Percentiles rank a stretch among this genome's conserved stretches.
Evolutionary conservation across 2,329 filamentous ascomycete species (phyloP).

Genomic region (Arthroderma sp.): DNA sequence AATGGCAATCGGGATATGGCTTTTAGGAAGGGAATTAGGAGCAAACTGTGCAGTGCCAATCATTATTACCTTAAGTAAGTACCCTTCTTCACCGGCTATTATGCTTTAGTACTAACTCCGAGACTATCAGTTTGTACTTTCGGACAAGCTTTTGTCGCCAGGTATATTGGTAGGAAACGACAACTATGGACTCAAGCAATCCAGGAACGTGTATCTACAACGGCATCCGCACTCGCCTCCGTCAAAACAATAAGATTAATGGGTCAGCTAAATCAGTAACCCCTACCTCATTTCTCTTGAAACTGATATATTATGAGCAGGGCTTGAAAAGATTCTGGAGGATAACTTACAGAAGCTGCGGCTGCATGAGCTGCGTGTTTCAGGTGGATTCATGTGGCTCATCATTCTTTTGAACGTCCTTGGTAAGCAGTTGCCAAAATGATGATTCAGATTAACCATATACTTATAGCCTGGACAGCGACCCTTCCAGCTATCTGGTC

Average conservation of each 20-base stretch:
- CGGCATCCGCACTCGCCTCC: neutral
- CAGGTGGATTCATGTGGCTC: conserved; percentile 4
- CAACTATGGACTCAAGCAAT: conserved; percentile 4
- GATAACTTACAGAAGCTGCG: neutral
- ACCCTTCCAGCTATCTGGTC: neutral
- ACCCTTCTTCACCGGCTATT: neutral
- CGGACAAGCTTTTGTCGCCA: neutral
- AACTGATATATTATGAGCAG: neutral
- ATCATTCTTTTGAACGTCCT: neutral
- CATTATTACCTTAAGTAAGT: conserved; percentile 1
- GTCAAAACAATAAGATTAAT: conserved; percentile 4
- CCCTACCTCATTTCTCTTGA: neutral
- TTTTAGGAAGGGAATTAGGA: conserved; percentile 4
- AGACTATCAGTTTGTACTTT: neutral
- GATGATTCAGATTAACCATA: neutral
- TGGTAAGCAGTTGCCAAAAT: neutral
- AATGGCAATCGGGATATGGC: conserved; percentile 5
- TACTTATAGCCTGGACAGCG: neutral
- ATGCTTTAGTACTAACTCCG: neutral
- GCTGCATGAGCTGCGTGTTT: neutral
- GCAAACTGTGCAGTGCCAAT: conserved; percentile 1
- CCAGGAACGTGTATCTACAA: conserved; percentile 2
- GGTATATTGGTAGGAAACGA: neutral
- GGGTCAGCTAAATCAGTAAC: neutral
- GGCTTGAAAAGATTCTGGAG: neutral